Base-by-base conservation (phyloP, 176 grass and related monocot species). In the Zizania latifolia region DNA sequence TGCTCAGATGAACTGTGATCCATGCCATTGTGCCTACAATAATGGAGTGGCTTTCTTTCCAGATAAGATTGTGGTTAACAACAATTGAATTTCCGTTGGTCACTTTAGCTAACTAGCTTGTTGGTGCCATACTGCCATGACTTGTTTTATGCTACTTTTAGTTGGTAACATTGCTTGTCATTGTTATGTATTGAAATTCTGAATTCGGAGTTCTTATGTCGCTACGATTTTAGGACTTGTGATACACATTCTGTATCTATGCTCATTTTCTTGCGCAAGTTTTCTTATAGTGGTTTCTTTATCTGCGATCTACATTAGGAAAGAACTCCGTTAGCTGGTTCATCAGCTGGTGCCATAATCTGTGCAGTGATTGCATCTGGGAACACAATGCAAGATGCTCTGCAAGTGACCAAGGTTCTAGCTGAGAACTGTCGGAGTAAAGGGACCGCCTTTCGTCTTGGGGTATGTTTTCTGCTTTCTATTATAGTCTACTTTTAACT, bases 291-390 rank as follows among this genome's bases (percentile, higher is more conserved):
- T 13, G 14, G 2, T 33, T 82, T 71, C 34, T 13, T 57, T 78
- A 65, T 58, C 26, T 4, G 8, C 31, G 27, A 77, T 16, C 5
- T 78, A 28, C 54, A 72, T 72, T 78, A 97, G 94, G 94, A 97
- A 83, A 93, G 48, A 62, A 97, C 94, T 22, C 90, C 90, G 69
- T 87, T 97, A 83, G 90, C 94, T 83, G 94, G 90, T 59, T 93
- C 94, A 63, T 97, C 94, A 83, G 94, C 94, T 87, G 94, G 94
- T 77, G 94, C 94, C 5, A 91, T 97, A 89, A 83, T 97, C 33
- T 97, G 90, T 93, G 94, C 86, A n/a, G 90, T 97, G 35, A 87
- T 97, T 85, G 94, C 94, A 70, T 97, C 86, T 8, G 90, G 88
- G 40, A 85, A 93, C 14, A 87, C 87, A 76, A 97, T 93, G 94